phyloP scores from a whole-genome alignment of 441 rosid genomes.

The Eruca vesicaria region DNA sequence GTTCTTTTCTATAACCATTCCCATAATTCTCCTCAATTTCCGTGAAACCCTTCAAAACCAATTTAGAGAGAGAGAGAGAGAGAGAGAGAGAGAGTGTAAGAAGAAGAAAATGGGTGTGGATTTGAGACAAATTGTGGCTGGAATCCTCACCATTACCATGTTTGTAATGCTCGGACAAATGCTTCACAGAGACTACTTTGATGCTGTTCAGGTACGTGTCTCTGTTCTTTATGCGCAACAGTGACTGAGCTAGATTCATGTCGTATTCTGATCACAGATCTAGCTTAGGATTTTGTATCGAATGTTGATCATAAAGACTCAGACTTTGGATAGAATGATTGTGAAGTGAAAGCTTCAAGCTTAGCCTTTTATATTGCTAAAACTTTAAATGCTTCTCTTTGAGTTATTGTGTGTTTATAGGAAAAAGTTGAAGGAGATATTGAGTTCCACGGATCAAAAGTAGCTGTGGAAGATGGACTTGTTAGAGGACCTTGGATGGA shows the following conservation, averaged over 20 bases:
- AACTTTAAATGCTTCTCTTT: not conserved
- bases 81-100: slow-evolving; percentile 9
- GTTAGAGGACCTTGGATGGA: slow-evolving; percentile 78
- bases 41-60: slow-evolving; percentile 31
- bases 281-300: not conserved
- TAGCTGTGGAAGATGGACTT: slow-evolving; percentile 51
- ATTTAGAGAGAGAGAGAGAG: not conserved
- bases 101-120: slow-evolving; percentile 71
- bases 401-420: slow-evolving; percentile 24
- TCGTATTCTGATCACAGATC: too few species aligned
- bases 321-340: not conserved
- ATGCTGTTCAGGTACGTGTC: too few species aligned
- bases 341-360: slow-evolving; percentile 12
- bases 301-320: slow-evolving; percentile 16
- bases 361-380: not conserved
- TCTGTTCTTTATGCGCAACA: too few species aligned
- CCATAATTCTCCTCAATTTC: slow-evolving; percentile 23
- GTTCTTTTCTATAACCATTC: not conserved
- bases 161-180: slow-evolving; percentile 94
- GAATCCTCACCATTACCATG: slow-evolving; percentile 88
- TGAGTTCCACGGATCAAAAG: slow-evolving; percentile 52
- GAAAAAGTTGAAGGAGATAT: slow-evolving; percentile 59
- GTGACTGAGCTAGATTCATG: too few species aligned
- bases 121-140: slow-evolving; percentile 97
- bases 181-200: slow-evolving; percentile 49